phyloP scores from a whole-genome alignment of 1,139 yeast genomes.

The Suhomyces ambrosiae region DNA sequence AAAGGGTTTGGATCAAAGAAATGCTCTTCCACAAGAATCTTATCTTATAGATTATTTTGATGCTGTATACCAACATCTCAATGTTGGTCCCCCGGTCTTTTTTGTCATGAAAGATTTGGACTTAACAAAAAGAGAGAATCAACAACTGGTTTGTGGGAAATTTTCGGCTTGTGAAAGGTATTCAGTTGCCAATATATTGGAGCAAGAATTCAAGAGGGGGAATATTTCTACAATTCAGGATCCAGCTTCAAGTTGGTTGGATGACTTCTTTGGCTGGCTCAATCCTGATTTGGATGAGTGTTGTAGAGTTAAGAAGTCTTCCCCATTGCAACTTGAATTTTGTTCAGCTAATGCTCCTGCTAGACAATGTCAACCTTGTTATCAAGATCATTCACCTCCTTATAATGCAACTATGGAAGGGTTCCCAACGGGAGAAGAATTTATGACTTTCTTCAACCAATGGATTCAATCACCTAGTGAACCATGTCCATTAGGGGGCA shows the following conservation, averaged over 20 bases:
- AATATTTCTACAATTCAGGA: constrained; percentile 67
- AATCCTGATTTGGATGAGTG: constrained; percentile 88
- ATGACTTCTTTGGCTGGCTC: constrained; percentile 83
- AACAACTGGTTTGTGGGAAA: constrained; percentile 81
- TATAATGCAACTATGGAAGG: constrained; percentile 82
- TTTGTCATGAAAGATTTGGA: constrained; percentile 72
- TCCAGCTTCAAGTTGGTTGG: constrained; percentile 91
- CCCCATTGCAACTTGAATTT: constrained; percentile 37
- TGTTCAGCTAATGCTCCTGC: constrained; percentile 73
- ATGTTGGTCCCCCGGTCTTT: constrained; percentile 91
- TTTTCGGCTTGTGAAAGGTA: constrained; percentile 80
- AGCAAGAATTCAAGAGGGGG: constrained; percentile 77
- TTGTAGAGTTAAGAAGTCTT: constrained; percentile 62
- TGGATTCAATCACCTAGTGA: constrained; percentile 90
- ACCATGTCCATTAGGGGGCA: constrained; percentile 94
- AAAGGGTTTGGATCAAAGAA: constrained; percentile 84
- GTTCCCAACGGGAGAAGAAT: constrained; percentile 75
- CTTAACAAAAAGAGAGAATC: constrained; percentile 60
- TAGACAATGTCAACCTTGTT: constrained; percentile 75
- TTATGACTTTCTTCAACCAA: constrained; percentile 68
- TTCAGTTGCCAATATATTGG: constrained; percentile 81
- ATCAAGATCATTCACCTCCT: constrained; percentile 51
- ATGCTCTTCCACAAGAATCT: constrained; percentile 83
- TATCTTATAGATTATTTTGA: constrained; percentile 78
- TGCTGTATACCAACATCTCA: constrained; percentile 70